These are phyloP conservation scores for Phytophthora syringae DNA, from an alignment of 352 stramenopile species.

Conservation along the genomic window DNA sequence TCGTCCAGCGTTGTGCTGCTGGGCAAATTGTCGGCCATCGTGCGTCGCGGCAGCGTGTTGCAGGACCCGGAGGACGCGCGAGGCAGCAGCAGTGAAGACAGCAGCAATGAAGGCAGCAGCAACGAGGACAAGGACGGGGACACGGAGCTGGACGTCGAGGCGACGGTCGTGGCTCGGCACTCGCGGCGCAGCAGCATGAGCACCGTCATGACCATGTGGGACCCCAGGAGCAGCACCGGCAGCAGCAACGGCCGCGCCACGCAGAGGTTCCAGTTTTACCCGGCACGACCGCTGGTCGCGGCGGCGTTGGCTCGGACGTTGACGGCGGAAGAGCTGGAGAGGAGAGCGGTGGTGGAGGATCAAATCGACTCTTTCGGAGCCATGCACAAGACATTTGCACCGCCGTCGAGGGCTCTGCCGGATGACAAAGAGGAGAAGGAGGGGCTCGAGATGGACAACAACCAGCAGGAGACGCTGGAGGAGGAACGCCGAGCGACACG, in stretches of 20 bases:
- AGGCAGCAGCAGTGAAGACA: conserved; percentile 23
- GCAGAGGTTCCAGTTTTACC: conserved; percentile 47
- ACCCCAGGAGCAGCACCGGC: conserved; percentile 12
- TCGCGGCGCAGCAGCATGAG: conserved; percentile 22
- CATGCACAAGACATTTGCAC: conserved; percentile 42
- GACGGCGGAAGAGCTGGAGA: conserved; percentile 30
- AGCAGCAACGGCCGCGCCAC: conserved; percentile 6
- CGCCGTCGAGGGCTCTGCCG: neutral
- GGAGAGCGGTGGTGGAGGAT: conserved; percentile 27
- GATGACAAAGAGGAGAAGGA: conserved; percentile 34
- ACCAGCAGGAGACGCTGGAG: conserved; percentile 45
- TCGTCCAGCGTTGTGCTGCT: conserved; percentile 54
- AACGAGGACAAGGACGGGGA: too few species aligned
- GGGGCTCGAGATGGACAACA: conserved; percentile 33
- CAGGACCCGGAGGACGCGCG: conserved; percentile 34
- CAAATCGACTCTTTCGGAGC: conserved; percentile 32
- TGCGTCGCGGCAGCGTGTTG: conserved; percentile 51
- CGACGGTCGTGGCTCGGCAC: neutral
- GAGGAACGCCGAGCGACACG: conserved; percentile 32
- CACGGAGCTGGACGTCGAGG: conserved; percentile 24
- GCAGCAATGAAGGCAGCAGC: conserved; percentile 17
- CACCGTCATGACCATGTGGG: conserved; percentile 33
- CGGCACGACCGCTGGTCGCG: conserved; percentile 29
- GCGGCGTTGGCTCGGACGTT: conserved; percentile 35
- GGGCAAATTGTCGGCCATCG: conserved; percentile 58